Base-by-base conservation (phyloP, 1,284 basidiomycete species). In the Leccinum subfulvum region DNA sequence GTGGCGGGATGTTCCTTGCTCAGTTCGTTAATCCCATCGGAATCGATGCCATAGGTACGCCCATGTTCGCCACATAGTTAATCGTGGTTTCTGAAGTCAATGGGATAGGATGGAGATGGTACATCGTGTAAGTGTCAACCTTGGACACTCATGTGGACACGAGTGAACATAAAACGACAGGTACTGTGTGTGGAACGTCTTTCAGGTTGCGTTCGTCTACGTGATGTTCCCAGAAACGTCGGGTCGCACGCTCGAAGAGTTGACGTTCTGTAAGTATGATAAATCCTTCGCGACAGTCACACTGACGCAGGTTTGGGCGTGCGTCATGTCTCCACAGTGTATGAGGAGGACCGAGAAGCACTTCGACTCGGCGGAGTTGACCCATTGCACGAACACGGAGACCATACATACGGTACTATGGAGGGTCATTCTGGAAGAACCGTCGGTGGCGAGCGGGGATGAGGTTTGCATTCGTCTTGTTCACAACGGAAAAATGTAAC, bases 1-100 rank as follows among this genome's bases (percentile, higher is more conserved):
- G 68, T 3, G 14, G 30, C 0, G 69, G 49, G 1, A 55, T 13
- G 6, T 70, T 71, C 39, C 11, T 66, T 11, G 23, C 3, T 21
- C 62, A 62, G 4, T 60, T 69, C 10, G 47, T 66, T 4, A 56
- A 69, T 30, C 68, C 69, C 2, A 71, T 69, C 18, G 68, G 68
- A 1, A 67, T 69, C 1, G 57, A 57, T 0, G 16, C 16, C 18
- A 47, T 44, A 57, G 68, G 68, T 66, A 39, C 1, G 68, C 59
- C 3, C 18, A 33, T 47, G 7, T 51, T 39, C 0, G 3, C 10
- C 14, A 14, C 37, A 39, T 4, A 9, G 23, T 26, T 9, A 16
- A n/a, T 10, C 30, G 13, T 16, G 7, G 1, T 16, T n/a, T 10
- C 13, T 30, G 2, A 9, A 4, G 35, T 23, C 21, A 33, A 13